Conservation (phyloP, 1,139 yeast genomes). For the Pichia sp. region DNA sequence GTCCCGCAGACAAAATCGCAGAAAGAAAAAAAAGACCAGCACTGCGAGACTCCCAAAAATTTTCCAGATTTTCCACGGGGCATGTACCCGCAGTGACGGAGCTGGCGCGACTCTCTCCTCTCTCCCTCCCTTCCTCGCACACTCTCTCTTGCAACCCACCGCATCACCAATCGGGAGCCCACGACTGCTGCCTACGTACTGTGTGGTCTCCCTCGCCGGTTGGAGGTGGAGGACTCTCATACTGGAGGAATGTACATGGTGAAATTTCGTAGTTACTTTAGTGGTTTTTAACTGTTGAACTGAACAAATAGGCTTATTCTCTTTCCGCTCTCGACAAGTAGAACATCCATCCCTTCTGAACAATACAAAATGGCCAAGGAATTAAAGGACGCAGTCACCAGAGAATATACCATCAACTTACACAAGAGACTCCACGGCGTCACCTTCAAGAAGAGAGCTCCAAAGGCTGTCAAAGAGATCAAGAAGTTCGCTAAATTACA, state of each 20-base stretch:
- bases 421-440: constrained; percentile 99
- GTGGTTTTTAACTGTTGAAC: not conserved
- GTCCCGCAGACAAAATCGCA: too few species aligned
- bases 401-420: constrained; percentile 99
- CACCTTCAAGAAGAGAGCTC: constrained; percentile 99
- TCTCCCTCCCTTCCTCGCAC: not conserved
- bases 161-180: not conserved
- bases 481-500: constrained; percentile 97
- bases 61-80: not conserved
- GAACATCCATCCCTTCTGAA: not conserved
- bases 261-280: not conserved
- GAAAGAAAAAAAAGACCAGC: not conserved
- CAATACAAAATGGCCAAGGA: constrained; percentile 53
- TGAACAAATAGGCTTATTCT: not conserved
- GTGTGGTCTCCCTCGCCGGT: not conserved
- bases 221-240: not conserved
- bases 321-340: not conserved
- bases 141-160: not conserved
- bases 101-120: not conserved
- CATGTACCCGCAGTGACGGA: not conserved
- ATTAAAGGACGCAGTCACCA: constrained; percentile 98
- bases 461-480: constrained; percentile 98
- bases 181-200: not conserved
- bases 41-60: not conserved
- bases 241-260: not conserved